Conservation (phyloP, 805 yeast species). For the Kuraishia capsulata region DNA sequence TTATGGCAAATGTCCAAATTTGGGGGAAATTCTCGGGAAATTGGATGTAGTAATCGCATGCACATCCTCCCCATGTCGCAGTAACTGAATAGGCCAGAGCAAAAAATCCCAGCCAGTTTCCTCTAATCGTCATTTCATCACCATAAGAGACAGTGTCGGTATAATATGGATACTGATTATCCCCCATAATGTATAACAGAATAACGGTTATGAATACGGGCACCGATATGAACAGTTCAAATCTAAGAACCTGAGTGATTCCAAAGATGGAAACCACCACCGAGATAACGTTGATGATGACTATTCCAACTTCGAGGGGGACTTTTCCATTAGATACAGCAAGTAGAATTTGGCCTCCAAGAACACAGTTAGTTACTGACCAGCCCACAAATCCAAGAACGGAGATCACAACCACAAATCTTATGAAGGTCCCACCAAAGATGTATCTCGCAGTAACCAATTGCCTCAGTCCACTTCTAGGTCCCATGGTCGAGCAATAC, state of each 20-base stretch:
- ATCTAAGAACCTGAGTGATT: conserved; percentile 56
- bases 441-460: conserved; percentile 75
- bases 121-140: conserved; percentile 34
- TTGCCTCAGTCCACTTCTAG: conserved; percentile 82
- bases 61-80: conserved; percentile 83
- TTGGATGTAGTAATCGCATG: conserved; percentile 75
- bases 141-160: conserved; percentile 26
- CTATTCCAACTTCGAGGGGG: conserved; percentile 66
- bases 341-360: conserved; percentile 77
- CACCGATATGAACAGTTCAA: conserved; percentile 58
- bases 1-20: conserved; percentile 42
- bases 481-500: conserved; percentile 81
- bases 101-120: conserved; percentile 68
- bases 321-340: conserved; percentile 56
- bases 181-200: conserved; percentile 55
- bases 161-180: conserved; percentile 30
- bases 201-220: conserved; percentile 64
- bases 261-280: conserved; percentile 71
- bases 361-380: conserved; percentile 85
- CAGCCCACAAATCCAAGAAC: conserved; percentile 81
- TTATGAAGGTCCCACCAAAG: conserved; percentile 83
- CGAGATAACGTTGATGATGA: conserved; percentile 57
- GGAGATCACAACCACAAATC: conserved; percentile 62
- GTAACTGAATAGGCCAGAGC: conserved; percentile 70
- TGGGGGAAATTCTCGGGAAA: conserved; percentile 67